Conservation (phyloP, 305 asterid genomes). For the Fraxinus greggii region DNA sequence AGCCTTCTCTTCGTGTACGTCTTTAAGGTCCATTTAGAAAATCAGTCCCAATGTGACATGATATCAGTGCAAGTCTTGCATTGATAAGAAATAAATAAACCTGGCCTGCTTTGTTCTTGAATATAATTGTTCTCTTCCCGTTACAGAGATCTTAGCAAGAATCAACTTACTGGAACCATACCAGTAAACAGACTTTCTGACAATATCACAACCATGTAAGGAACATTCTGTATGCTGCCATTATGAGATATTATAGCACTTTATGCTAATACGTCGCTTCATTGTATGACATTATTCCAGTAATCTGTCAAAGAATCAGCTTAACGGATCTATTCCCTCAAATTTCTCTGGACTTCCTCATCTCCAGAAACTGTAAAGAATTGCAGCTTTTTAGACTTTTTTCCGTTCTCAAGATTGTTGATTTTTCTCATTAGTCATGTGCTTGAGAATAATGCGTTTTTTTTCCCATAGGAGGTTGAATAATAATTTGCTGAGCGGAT, state of each 20-base stretch:
- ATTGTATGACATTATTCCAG: conserved; percentile 28
- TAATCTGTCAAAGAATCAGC: conserved; percentile 36
- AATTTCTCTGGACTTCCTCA: conserved; percentile 41
- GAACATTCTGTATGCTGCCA: background rate
- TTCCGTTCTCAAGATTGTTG: background rate
- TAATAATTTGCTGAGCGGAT: conserved; percentile 44
- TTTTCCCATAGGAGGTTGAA: conserved; percentile 30
- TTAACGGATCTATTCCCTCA: conserved; percentile 51
- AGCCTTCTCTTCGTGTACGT: conserved; percentile 60
- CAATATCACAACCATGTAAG: conserved; percentile 46
- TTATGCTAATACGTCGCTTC: background rate
- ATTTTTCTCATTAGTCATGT: background rate
- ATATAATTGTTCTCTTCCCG: conserved; percentile 10
- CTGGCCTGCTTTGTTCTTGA: background rate
- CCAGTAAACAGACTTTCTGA: conserved; percentile 30
- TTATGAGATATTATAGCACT: background rate
- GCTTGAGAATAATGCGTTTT: conserved; percentile 2
- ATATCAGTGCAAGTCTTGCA: background rate
- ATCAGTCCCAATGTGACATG: background rate
- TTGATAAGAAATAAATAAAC: background rate
- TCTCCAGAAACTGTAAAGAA: conserved; percentile 45
- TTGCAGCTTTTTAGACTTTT: conserved; percentile 6
- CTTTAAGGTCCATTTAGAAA: background rate
- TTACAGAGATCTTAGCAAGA: conserved; percentile 50
- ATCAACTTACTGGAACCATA: conserved; percentile 37